phyloP scores from a whole-genome alignment of 1,284 basidiomycete genomes.

The Irpex rosettiformis region DNA sequence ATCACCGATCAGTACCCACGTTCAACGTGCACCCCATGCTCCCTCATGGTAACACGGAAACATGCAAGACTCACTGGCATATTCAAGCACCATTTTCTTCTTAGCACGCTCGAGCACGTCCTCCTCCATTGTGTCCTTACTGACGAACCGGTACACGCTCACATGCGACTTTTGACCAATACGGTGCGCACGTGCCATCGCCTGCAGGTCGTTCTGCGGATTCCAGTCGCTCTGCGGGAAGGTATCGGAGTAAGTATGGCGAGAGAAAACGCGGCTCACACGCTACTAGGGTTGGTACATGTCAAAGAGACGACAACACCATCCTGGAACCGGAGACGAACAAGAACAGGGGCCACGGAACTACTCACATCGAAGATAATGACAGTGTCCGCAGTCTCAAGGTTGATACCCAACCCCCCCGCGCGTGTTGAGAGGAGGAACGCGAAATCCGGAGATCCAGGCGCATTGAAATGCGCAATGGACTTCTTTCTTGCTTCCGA shows the following conservation, averaged over 20 bases:
- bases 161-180: slow-evolving; percentile 98
- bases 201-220: slow-evolving; percentile 97
- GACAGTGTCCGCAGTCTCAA: slow-evolving; percentile 97
- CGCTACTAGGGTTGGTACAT: slow-evolving; percentile 7
- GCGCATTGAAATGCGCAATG: slow-evolving; percentile 77
- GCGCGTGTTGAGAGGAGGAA: slow-evolving; percentile 94
- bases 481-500: slow-evolving; percentile 84
- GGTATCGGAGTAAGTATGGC: slow-evolving; percentile 17
- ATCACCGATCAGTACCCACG: slow-evolving; percentile 15
- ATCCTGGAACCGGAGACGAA: background rate
- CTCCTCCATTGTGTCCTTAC: slow-evolving; percentile 99
- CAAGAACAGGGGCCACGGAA: too few relatives aligned
- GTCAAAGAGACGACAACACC: background rate
- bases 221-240: slow-evolving; percentile 82
- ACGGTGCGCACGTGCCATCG: slow-evolving; percentile 97
- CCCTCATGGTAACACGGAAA: slow-evolving; percentile 11
- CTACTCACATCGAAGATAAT: slow-evolving; percentile 94
- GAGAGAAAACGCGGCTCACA: slow-evolving; percentile 23
- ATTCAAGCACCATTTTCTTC: slow-evolving; percentile 99
- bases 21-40: slow-evolving; percentile 17
- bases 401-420: slow-evolving; percentile 97
- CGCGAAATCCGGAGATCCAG: slow-evolving; percentile 70
- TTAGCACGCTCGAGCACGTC: slow-evolving; percentile 97
- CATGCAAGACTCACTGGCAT: slow-evolving; percentile 85
- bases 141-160: slow-evolving; percentile 96